A percentile compares a stretch with the other conserved stretches of the same genome.
These are phyloP conservation scores for Nicotiana undulata DNA, from an alignment of 257 asterid genomes.

Conservation along the genomic window DNA sequence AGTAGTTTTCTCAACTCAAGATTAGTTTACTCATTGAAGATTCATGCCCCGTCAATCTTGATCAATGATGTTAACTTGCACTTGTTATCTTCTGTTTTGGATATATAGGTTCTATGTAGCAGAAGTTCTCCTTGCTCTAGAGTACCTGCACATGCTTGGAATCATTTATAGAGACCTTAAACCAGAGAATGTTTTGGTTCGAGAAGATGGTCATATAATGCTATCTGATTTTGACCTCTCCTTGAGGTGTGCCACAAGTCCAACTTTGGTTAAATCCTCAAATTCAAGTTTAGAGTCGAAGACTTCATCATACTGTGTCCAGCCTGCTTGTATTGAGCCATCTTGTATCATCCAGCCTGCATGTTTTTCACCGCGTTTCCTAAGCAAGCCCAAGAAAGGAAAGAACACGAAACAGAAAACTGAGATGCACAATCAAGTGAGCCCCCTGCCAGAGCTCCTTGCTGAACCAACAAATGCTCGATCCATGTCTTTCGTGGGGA, in stretches of 20 bases:
- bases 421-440: constrained; percentile 35
- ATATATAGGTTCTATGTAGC: constrained; percentile 53
- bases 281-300: constrained; percentile 29
- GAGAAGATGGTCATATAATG: constrained; percentile 69
- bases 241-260: constrained; percentile 47
- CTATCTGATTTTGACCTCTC: constrained; percentile 68
- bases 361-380: constrained; percentile 52
- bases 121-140: constrained; percentile 57
- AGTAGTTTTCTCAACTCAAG: not conserved
- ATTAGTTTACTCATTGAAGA: not conserved
- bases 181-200: constrained; percentile 57
- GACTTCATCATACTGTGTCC: constrained; percentile 39
- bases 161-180: constrained; percentile 59
- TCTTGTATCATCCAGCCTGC: constrained; percentile 51
- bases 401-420: constrained; percentile 38
- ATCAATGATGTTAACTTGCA: not conserved
- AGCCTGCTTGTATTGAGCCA: constrained; percentile 49
- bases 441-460: constrained; percentile 52
- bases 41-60: not conserved
- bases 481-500: constrained; percentile 64
- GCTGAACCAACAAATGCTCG: constrained; percentile 66
- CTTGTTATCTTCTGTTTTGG: constrained; percentile 4
- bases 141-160: constrained; percentile 68
- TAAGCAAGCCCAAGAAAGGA: constrained; percentile 38
- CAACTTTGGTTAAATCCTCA: constrained; percentile 47